Conservation (phyloP, 2,329 filamentous ascomycete species). For the Fusarium solani-melongenae region DNA sequence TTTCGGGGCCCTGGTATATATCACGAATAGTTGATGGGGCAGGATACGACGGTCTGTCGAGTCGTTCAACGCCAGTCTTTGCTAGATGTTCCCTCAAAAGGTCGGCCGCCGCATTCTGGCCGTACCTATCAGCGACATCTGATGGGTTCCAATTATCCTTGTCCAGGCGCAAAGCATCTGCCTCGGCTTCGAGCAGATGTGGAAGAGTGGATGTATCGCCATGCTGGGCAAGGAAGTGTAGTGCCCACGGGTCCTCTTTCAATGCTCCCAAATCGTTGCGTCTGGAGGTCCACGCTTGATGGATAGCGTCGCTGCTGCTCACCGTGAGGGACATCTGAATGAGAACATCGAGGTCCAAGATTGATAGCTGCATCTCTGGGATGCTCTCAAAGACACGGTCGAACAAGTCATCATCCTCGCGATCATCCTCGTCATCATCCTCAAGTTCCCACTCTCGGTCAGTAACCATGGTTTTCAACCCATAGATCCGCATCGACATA, state of each 20-base stretch:
- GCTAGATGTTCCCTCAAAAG: neutral
- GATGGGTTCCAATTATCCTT: neutral
- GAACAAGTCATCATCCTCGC: too few relatives aligned
- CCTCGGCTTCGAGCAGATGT: neutral
- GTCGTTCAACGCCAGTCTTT: too few relatives aligned
- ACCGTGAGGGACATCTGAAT: too few relatives aligned
- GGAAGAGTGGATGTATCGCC: neutral
- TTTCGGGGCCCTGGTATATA: neutral
- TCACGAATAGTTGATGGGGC: neutral
- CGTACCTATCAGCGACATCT: neutral
- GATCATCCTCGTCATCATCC: too few relatives aligned
- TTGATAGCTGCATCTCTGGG: too few relatives aligned
- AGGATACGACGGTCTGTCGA: neutral
- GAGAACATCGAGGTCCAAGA: too few relatives aligned
- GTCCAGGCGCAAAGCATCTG: neutral
- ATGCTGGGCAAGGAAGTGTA: neutral
- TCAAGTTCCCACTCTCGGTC: too few relatives aligned
- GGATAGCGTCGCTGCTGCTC: too few relatives aligned
- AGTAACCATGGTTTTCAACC: neutral
- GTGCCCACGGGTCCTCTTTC: neutral
- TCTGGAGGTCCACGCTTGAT: too few relatives aligned
- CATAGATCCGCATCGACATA: neutral
- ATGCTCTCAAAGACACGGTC: too few relatives aligned
- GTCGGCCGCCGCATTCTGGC: too few relatives aligned
- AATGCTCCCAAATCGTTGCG: neutral